Percentiles rank a stretch among this genome's conserved stretches.
These are phyloP conservation scores for Phytophthora chlamydospora DNA, from an alignment of 352 stramenopile genomes.

Conservation along the genomic window DNA sequence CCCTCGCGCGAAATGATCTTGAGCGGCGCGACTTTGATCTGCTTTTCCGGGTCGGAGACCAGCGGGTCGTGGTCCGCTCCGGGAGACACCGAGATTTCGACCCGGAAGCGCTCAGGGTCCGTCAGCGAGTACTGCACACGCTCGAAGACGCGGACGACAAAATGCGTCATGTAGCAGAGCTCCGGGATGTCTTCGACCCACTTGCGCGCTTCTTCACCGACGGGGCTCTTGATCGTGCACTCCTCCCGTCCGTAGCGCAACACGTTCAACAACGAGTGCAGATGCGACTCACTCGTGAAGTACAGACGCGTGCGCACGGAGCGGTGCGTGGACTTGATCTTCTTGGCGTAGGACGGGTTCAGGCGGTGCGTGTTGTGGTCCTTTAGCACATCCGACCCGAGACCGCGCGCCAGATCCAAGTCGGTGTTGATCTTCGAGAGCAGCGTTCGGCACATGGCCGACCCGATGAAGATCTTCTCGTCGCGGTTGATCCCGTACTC, in stretches of 20 bases:
- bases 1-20: constrained; percentile 86
- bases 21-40: constrained; percentile 74
- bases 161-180: constrained; percentile 99
- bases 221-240: constrained; percentile 54
- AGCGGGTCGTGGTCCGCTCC: constrained; percentile 81
- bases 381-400: constrained; percentile 44
- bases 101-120: constrained; percentile 80
- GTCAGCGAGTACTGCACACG: constrained; percentile 68
- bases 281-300: constrained; percentile 99
- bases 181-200: constrained; percentile 94
- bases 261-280: constrained; percentile 99
- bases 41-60: constrained; percentile 56
- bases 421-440: constrained; percentile 91
- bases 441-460: constrained; percentile 87
- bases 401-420: constrained; percentile 77
- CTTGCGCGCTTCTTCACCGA: constrained; percentile 78
- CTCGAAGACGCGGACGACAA: constrained; percentile 99
- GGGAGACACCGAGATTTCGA: constrained; percentile 88
- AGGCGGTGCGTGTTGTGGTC: constrained; percentile 82
- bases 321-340: constrained; percentile 93
- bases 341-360: constrained; percentile 85
- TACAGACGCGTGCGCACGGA: constrained; percentile 98
- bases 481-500: constrained; percentile 90
- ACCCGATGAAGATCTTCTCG: constrained; percentile 89
- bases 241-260: constrained; percentile 90